phyloP scores from a whole-genome alignment of 176 grass and related monocot species.

The Paspalum notatum region DNA sequence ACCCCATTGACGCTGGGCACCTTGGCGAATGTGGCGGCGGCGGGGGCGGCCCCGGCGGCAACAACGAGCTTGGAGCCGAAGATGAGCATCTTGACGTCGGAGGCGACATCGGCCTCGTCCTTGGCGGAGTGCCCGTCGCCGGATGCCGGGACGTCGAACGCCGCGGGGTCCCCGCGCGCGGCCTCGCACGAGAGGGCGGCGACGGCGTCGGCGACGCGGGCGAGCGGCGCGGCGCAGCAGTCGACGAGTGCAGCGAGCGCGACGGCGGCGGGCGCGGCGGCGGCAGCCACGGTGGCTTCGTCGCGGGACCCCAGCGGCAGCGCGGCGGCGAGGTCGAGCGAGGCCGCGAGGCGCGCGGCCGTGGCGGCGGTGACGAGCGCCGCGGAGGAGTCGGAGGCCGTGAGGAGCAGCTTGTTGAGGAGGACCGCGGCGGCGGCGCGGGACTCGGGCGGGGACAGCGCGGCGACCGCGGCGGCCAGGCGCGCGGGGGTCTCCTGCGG shows the following conservation, averaged over 20 bases:
- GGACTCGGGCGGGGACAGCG: constrained; percentile 45
- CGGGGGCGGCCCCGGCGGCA: constrained; percentile 28
- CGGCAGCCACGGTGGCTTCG: constrained; percentile 60
- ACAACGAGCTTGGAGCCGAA: constrained; percentile 80
- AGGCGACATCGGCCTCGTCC: constrained; percentile 83
- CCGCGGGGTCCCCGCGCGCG: constrained; percentile 54
- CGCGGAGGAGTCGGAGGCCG: constrained; percentile 50
- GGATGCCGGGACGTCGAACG: constrained; percentile 72
- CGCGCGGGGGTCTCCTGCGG: constrained; percentile 37
- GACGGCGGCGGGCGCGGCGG: constrained; percentile 55
- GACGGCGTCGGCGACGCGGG: constrained; percentile 72
- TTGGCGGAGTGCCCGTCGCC: constrained; percentile 83
- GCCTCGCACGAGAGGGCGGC: constrained; percentile 89
- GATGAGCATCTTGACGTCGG: constrained; percentile 75
- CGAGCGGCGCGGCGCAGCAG: constrained; percentile 74
- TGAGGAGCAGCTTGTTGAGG: constrained; percentile 81
- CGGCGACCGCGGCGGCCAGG: background rate
- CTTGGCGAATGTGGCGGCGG: constrained; percentile 44
- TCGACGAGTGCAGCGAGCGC: constrained; percentile 69
- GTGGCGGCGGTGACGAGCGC: constrained; percentile 48
- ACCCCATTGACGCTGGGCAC: constrained; percentile 66
- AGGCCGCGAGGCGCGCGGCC: constrained; percentile 44
- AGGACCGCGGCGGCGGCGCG: constrained; percentile 71
- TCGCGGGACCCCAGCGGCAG: constrained; percentile 48
- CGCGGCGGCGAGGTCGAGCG: constrained; percentile 51